These are phyloP conservation scores for Colletotrichum sp. DNA, from an alignment of 2,329 filamentous ascomycete genomes.

Conservation along the genomic window DNA sequence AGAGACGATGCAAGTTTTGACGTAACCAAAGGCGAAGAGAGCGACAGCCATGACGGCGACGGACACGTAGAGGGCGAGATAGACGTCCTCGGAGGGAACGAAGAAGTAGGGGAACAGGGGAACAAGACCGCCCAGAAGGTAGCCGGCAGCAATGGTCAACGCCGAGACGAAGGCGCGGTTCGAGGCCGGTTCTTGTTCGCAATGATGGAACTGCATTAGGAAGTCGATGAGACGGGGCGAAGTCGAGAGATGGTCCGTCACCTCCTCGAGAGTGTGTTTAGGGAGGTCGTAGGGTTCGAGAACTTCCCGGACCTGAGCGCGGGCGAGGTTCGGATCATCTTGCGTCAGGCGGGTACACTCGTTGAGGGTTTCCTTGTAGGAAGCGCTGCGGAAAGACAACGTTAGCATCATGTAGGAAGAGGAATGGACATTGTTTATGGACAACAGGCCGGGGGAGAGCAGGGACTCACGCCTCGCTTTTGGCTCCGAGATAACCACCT, in stretches of 20 bases:
- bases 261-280: conserved; percentile 21
- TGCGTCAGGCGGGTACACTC: conserved; percentile 48
- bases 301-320: conserved; percentile 54
- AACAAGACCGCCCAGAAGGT: conserved; percentile 74
- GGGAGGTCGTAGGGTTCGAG: conserved; percentile 56
- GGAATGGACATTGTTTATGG: background rate
- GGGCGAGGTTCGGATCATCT: conserved; percentile 44
- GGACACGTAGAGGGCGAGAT: conserved; percentile 61
- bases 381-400: conserved; percentile 8
- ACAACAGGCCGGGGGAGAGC: background rate
- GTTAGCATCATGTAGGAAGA: background rate
- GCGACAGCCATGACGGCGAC: conserved; percentile 65
- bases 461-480: conserved; percentile 47
- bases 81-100: conserved; percentile 40
- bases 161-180: conserved; percentile 60
- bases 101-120: conserved; percentile 75
- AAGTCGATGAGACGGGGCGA: conserved; percentile 56
- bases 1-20: conserved; percentile 59
- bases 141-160: conserved; percentile 70
- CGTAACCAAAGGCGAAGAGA: conserved; percentile 68
- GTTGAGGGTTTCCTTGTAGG: conserved; percentile 26
- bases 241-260: conserved; percentile 22
- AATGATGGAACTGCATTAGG: conserved; percentile 65
- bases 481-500: conserved; percentile 73
- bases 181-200: conserved; percentile 48